These are phyloP conservation scores for Coemansia sp. DNA, from an alignment of 192 early-diverging fungal species.

Conservation along the genomic window DNA sequence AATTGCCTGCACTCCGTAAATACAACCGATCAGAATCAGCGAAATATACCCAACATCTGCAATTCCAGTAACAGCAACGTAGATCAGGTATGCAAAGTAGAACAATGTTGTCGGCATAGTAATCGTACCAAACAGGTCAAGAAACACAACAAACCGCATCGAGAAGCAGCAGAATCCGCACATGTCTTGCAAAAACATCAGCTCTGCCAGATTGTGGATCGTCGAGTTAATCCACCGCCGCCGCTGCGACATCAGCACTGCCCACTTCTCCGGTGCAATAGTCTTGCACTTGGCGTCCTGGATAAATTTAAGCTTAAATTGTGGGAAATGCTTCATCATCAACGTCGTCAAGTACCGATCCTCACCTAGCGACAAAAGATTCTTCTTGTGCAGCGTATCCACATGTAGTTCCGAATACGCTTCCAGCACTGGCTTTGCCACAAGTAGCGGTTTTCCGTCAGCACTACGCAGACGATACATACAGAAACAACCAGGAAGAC, in stretches of 20 bases:
- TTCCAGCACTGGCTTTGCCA: constrained; percentile 73
- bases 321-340: constrained; percentile 96
- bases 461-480: constrained; percentile 78
- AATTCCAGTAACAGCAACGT: constrained; percentile 60
- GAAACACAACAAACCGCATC: constrained; percentile 94
- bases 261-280: constrained; percentile 87
- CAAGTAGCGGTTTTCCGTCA: constrained; percentile 71
- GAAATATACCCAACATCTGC: constrained; percentile 73
- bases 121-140: constrained; percentile 87
- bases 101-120: constrained; percentile 79
- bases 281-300: constrained; percentile 88
- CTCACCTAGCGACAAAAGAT: constrained; percentile 92
- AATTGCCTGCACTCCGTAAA: constrained; percentile 87
- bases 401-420: constrained; percentile 92
- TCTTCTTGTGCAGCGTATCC: constrained; percentile 98
- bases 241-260: constrained; percentile 87
- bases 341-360: constrained; percentile 97
- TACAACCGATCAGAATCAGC: constrained; percentile 71
- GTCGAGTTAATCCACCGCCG: constrained; percentile 99
- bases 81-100: constrained; percentile 78
- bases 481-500: constrained; percentile 85
- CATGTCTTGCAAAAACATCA: constrained; percentile 79
- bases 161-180: constrained; percentile 98
- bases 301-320: constrained; percentile 90
- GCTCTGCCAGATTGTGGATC: constrained; percentile 92